phyloP scores from a whole-genome alignment of 2,329 filamentous ascomycete species.

The Chrysosphaeria jannelii region DNA sequence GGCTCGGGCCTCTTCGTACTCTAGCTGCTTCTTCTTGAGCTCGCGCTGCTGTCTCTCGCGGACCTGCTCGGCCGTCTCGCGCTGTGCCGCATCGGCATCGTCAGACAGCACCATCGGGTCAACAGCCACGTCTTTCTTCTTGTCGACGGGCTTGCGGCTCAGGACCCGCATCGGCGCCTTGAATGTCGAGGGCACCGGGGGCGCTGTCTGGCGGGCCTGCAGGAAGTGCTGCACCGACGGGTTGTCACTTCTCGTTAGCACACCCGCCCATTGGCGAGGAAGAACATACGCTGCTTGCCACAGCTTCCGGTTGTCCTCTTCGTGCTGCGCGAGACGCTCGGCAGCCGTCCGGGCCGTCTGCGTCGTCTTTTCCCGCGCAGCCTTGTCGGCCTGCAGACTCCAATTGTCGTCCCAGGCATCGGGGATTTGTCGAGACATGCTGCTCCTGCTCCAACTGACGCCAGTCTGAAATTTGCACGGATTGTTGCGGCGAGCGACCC shows the following conservation, averaged over 20 bases:
- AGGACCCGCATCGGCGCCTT: constrained; percentile 64
- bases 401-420: constrained; percentile 85
- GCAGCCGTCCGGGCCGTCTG: constrained; percentile 30
- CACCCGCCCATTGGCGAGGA: too few relatives aligned
- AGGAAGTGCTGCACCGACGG: constrained; percentile 48
- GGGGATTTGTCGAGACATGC: too few relatives aligned
- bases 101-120: too few relatives aligned
- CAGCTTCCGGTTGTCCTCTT: constrained; percentile 54
- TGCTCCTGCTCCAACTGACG: too few relatives aligned
- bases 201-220: constrained; percentile 13
- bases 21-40: constrained; percentile 64
- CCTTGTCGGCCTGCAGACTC: constrained; percentile 43
- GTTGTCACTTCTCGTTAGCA: constrained; percentile 25
- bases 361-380: constrained; percentile 6
- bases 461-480: too few relatives aligned
- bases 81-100: constrained; percentile 33
- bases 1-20: constrained; percentile 68
- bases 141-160: constrained; percentile 56
- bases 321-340: constrained; percentile 51
- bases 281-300: constrained; percentile 60
- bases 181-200: constrained; percentile 33
- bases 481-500: too few relatives aligned
- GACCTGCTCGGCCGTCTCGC: constrained; percentile 45
- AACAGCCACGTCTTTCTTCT: too few relatives aligned
- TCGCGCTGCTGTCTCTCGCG: constrained; percentile 50